These are phyloP conservation scores for Wickerhamomyces silvicola DNA, from an alignment of 805 yeast species.

Conservation along the genomic window DNA sequence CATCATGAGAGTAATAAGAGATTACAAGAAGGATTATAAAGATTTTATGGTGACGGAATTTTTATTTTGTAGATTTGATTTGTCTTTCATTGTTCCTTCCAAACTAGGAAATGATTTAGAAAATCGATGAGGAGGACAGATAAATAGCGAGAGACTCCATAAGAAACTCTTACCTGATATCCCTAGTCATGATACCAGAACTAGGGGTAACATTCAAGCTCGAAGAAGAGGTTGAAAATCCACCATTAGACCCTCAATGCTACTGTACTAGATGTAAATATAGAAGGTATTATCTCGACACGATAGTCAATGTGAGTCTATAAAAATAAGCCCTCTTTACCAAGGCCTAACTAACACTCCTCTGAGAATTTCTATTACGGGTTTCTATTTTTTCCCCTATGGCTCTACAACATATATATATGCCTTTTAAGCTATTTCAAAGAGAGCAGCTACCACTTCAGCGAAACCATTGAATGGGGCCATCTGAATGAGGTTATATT, in stretches of 20 bases:
- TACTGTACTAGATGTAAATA: conserved; percentile 17
- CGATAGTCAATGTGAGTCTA: conserved; percentile 12
- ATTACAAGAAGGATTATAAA: conserved; percentile 4
- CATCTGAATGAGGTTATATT: conserved; percentile 11
- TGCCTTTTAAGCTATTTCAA: conserved; percentile 3
- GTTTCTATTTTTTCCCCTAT: conserved; percentile 10
- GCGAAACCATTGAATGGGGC: conserved; percentile 12
- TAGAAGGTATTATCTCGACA: conserved; percentile 6
- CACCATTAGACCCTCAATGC: conserved; percentile 12
- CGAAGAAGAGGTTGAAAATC: conserved; percentile 2
- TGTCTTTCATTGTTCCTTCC: conserved; percentile 14
- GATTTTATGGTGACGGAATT: not conserved
- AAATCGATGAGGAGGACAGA: not conserved
- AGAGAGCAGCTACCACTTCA: conserved; percentile 8
- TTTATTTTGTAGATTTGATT: not conserved
- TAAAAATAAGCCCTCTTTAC: too few species aligned
- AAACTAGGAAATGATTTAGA: conserved; percentile 10
- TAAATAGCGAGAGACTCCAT: not conserved
- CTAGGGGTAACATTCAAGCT: too few species aligned
- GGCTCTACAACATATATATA: conserved; percentile 14
- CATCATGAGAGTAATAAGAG: not conserved
- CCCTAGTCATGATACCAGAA: too few species aligned
- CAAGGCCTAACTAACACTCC: not conserved
- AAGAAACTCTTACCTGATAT: too few species aligned
- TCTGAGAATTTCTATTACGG: conserved; percentile 20